Evolutionary conservation across 2,329 filamentous ascomycete genomes (phyloP), one percentile per base, ranked within the genome.

Genomic region (Scedosporium aurantiacum): DNA sequence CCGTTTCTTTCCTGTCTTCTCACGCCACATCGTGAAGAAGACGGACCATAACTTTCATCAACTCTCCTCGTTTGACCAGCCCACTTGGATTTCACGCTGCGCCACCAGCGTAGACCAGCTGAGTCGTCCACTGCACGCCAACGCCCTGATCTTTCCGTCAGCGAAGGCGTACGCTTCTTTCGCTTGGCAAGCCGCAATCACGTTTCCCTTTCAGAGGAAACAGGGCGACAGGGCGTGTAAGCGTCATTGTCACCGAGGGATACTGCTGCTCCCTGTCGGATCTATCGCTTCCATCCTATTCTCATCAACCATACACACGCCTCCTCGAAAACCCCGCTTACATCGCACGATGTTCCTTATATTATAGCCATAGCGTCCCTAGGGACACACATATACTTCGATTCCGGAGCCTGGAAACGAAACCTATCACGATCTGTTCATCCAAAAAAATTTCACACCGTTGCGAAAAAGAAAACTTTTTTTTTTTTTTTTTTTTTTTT

Each of bases 361-460:
- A 60, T 72, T 72, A 72, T 72, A 72, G 66, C 69, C 65, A 60
- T 60, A 68, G 60, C 32, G 62, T 61, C 60, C 60, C 43, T 57
- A 50, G 50, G 60, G 60, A 61, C 60, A 25, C 60, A 25, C 57
- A 43, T 23, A 3, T n/a, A 57, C 54, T 37, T 57, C 32, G 54
- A 23, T 18, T 40, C 32, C 28, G 27, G 16, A 18, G 27, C 32
- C 27, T 25, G 25, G n/a, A n/a, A 32, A 40, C 54, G 54, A 57
- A 32, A 27, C 6, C n/a, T 25, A 18, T 54, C 12, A 23, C 18
- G n/a, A 27, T 27, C 23, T 21, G 10, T 27, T 23, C 23, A 23
- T 18, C 5, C 43, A 47, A 21, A 37, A 2, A 37, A 12, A 3
- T 37, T 37, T 37, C 10, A 12, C 6, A 37, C 6, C 32, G 32